phyloP scores from a whole-genome alignment of 192 early-diverging fungal species.

The Chytriomyces hyalinus region DNA sequence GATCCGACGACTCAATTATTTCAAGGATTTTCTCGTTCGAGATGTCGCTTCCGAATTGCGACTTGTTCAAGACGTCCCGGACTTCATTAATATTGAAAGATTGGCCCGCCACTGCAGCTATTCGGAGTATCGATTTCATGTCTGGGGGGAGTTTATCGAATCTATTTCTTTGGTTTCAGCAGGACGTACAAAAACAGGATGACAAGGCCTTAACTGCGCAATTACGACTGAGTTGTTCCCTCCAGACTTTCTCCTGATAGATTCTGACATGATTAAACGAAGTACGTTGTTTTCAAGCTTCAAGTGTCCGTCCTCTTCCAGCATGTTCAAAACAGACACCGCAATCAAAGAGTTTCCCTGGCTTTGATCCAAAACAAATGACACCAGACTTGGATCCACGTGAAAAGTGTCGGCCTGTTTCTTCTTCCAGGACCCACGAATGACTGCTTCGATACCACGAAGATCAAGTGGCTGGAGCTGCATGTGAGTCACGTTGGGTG shows the following conservation, averaged over 20 bases:
- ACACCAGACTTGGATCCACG: neutral
- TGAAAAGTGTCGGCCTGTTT: neutral
- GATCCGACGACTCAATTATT: conserved; percentile 1
- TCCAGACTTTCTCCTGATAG: neutral
- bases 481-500: neutral
- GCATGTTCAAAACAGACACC: neutral
- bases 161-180: no score
- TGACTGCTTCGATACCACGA: neutral
- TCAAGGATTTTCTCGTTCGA: neutral
- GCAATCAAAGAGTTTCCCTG: neutral
- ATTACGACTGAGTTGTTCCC: neutral
- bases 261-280: neutral
- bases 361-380: neutral
- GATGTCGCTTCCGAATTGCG: neutral
- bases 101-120: conserved; percentile 14
- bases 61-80: neutral
- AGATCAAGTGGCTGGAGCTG: neutral
- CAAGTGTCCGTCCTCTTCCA: neutral
- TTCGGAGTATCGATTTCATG: conserved; percentile 8
- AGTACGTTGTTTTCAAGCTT: neutral
- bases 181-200: neutral
- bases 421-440: neutral
- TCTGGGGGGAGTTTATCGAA: conserved; percentile 8
- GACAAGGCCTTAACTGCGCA: neutral
- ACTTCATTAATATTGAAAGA: conserved; percentile 12